Base-by-base conservation (phyloP, 352 stramenopile species). In the Globisporangium radiosum region DNA sequence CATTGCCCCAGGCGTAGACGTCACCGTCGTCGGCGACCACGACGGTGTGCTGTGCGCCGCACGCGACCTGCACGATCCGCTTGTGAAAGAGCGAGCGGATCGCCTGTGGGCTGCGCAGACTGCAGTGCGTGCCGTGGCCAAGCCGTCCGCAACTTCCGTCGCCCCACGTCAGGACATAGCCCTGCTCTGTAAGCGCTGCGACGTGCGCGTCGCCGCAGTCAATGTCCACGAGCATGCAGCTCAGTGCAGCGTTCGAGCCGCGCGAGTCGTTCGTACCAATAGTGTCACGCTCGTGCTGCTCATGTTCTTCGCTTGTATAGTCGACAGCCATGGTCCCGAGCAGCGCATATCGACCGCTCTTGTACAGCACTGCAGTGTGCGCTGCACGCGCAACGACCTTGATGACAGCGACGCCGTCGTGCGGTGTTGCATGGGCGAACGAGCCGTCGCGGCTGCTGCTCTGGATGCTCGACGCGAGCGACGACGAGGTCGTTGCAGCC, bases 101-200 rank as follows among this genome's bases (percentile, higher is more conserved):
- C 15, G 75, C 65, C 50, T 52, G 66, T 0, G 76, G 72, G 1
- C 36, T 17, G 3, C 51, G 47, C 10, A 61, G 38, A 33, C 17
- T 66, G n/a, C 4, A 19, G 36, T 48, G 36, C 9, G 43, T 47
- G 15, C 68, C 70, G 33, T 66, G 63, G 9, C 72, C 73, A 8
- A 76, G 62, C 8, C 78, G 75, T 7, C 70, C 66, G 9, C 76
- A 64, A 3, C 62, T 57, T 8, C 70, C 71, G n/a, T 82, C 68
- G n/a, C 85, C 85, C 80, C 78, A 94, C n/a, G 75, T 77, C 40
- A 92, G 63, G 40, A 90, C 42, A 64, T 90, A 87, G 15, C 81
- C 82, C 43, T 88, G 79, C 62, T 94, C 82, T 2, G 78, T 90
- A 48, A 83, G 63, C 36, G 75, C 85, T 5, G 81, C 70, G 3